phyloP scores from a whole-genome alignment of 352 stramenopile species.

The Phytophthora uliginosa region DNA sequence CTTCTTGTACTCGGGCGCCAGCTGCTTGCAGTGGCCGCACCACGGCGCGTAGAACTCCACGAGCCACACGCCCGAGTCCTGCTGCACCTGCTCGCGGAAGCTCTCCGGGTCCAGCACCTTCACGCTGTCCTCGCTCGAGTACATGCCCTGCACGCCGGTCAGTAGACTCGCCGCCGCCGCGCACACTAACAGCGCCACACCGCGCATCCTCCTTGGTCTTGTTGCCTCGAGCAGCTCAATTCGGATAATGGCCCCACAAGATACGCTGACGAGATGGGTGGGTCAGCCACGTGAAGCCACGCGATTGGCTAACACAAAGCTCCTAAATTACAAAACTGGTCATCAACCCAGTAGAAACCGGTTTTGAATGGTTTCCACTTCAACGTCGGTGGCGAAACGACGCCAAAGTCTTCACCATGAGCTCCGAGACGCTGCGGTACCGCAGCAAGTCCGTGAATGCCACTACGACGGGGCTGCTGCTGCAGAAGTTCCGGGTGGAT shows the following conservation, averaged over 20 bases:
- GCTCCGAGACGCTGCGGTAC: slow-evolving; percentile 27
- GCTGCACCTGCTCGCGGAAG: slow-evolving; percentile 76
- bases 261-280: slow-evolving; percentile 9
- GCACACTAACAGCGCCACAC: slow-evolving; percentile 31
- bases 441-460: slow-evolving; percentile 14
- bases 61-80: slow-evolving; percentile 90
- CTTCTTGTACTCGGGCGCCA: slow-evolving; percentile 94
- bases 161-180: slow-evolving; percentile 48
- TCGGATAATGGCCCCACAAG: slow-evolving; percentile 19
- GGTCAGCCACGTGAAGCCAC: slow-evolving; percentile 32
- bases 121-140: slow-evolving; percentile 72
- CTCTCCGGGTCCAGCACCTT: slow-evolving; percentile 79
- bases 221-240: slow-evolving; percentile 15
- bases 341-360: background rate
- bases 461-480: slow-evolving; percentile 26
- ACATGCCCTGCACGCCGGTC: slow-evolving; percentile 55
- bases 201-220: slow-evolving; percentile 15
- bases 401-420: slow-evolving; percentile 17
- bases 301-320: slow-evolving; percentile 36
- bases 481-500: slow-evolving; percentile 29
- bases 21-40: slow-evolving; percentile 96
- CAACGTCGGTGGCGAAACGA: slow-evolving; percentile 6
- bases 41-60: slow-evolving; percentile 97
- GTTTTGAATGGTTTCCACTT: slow-evolving; percentile 15
- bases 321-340: background rate